Percentiles rank a stretch among this genome's conserved stretches.
These are phyloP conservation scores for Kazachstania sp. DNA, from an alignment of 1,139 yeast genomes.

Conservation along the genomic window DNA sequence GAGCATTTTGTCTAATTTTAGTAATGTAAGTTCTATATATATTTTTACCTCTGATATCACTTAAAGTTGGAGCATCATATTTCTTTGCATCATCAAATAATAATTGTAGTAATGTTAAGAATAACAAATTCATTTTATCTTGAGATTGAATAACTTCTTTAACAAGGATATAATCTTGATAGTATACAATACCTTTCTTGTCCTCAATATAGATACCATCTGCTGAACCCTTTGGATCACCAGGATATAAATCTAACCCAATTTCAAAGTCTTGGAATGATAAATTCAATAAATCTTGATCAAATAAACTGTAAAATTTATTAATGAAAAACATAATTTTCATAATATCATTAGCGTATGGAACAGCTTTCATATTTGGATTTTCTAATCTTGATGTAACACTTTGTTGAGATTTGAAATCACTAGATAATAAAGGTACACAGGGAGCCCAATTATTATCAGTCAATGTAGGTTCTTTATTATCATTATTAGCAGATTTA, in stretches of 20 bases:
- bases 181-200: constrained; percentile 14
- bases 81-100: constrained; percentile 16
- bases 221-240: constrained; percentile 8
- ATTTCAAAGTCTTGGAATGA: constrained; percentile 45
- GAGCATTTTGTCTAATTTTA: constrained; percentile 30
- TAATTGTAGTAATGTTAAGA: constrained; percentile 21
- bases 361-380: constrained; percentile 32
- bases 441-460: constrained; percentile 17
- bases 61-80: constrained; percentile 1
- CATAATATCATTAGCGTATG: constrained; percentile 41
- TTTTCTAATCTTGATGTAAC: constrained; percentile 21
- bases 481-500: constrained; percentile 6
- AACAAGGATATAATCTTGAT: constrained; percentile 25
- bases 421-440: constrained; percentile 20
- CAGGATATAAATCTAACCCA: constrained; percentile 38
- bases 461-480: constrained; percentile 15
- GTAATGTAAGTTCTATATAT: constrained; percentile 32
- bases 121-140: constrained; percentile 26
- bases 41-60: constrained; percentile 12
- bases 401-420: constrained; percentile 25
- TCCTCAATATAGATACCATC: constrained; percentile 7
- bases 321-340: constrained; percentile 38
- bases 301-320: constrained; percentile 35
- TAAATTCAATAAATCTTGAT: constrained; percentile 31
- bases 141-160: constrained; percentile 25